Evolutionary conservation across 768 basidiomycete genomes (phyloP).

Genomic region (Tephrocybe sp.): DNA sequence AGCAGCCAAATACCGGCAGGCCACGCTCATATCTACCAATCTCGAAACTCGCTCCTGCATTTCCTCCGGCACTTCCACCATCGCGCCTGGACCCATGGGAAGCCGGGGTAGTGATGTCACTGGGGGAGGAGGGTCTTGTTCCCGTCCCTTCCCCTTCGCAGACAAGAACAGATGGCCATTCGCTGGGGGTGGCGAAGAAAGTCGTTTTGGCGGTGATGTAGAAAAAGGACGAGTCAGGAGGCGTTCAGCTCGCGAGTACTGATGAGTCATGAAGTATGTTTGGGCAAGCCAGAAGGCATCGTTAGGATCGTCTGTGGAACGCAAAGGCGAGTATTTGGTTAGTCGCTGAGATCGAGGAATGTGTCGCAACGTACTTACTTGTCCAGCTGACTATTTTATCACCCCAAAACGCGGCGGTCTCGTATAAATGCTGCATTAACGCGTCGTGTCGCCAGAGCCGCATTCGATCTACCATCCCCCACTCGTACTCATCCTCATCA

Average conservation of each 20-base stretch:
- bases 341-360: background rate
- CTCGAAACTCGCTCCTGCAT: conserved; percentile 68
- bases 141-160: conserved; percentile 65
- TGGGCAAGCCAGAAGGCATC: conserved; percentile 99
- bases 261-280: conserved; percentile 93
- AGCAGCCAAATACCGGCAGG: conserved; percentile 94
- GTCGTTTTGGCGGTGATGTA: conserved; percentile 43
- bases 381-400: conserved; percentile 97
- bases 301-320: conserved; percentile 78
- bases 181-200: conserved; percentile 30
- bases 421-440: conserved; percentile 96
- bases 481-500: conserved; percentile 61
- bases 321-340: conserved; percentile 2
- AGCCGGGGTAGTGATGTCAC: conserved; percentile 48
- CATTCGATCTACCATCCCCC: conserved; percentile 94
- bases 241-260: conserved; percentile 92
- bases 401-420: conserved; percentile 98
- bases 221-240: conserved; percentile 88
- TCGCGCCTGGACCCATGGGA: conserved; percentile 70
- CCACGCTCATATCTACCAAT: conserved; percentile 91
- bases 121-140: conserved; percentile 39
- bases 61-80: conserved; percentile 68
- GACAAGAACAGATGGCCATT: conserved; percentile 42
- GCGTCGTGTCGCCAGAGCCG: conserved; percentile 97
- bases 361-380: conserved; percentile 70